phyloP scores from a whole-genome alignment of 208 protist genomes.

The Sergeia podlipaevii region DNA sequence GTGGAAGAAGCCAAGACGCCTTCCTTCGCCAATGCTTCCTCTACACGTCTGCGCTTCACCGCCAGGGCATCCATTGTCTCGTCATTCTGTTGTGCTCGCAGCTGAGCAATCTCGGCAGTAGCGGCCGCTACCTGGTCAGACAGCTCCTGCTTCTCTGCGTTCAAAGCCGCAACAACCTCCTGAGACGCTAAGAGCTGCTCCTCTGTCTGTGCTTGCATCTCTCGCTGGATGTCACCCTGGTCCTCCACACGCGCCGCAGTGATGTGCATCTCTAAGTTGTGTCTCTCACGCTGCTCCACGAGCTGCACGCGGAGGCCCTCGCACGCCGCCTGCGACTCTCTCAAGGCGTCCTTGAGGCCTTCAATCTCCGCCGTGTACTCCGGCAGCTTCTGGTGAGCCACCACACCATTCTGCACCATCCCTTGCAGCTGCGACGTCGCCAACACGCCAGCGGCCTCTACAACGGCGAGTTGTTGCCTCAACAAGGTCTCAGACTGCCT shows the following conservation, averaged over 20 bases:
- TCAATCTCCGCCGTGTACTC: slow-evolving; percentile 15
- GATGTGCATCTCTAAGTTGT: slow-evolving; percentile 12
- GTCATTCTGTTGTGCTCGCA: slow-evolving; percentile 1
- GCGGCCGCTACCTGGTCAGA: slow-evolving; percentile 20
- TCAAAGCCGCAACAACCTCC: slow-evolving; percentile 16
- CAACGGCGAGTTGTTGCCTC: slow-evolving; percentile 30
- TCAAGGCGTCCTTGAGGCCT: slow-evolving; percentile 1
- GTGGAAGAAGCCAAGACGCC: too few relatives aligned
- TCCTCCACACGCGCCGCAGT: slow-evolving; percentile 14
- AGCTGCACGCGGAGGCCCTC: slow-evolving; percentile 16
- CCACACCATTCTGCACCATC: slow-evolving; percentile 13
- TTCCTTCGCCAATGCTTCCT: too few relatives aligned
- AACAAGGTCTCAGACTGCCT: slow-evolving; percentile 46
- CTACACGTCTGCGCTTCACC: too few relatives aligned
- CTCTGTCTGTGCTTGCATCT: slow-evolving; percentile 24
- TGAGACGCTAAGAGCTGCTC: slow-evolving; percentile 17
- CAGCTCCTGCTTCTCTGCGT: slow-evolving; percentile 18
- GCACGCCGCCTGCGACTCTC: neutral
- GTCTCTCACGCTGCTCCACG: slow-evolving; percentile 13
- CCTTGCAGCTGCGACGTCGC: slow-evolving; percentile 12
- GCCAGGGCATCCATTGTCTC: slow-evolving; percentile 16
- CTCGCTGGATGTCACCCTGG: neutral
- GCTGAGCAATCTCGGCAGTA: slow-evolving; percentile 12
- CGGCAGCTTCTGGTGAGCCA: slow-evolving; percentile 10
- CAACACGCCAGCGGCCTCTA: slow-evolving; percentile 11